Base-by-base conservation (phyloP, 352 stramenopile species). In the Phytopythium cucurbitacearum region DNA sequence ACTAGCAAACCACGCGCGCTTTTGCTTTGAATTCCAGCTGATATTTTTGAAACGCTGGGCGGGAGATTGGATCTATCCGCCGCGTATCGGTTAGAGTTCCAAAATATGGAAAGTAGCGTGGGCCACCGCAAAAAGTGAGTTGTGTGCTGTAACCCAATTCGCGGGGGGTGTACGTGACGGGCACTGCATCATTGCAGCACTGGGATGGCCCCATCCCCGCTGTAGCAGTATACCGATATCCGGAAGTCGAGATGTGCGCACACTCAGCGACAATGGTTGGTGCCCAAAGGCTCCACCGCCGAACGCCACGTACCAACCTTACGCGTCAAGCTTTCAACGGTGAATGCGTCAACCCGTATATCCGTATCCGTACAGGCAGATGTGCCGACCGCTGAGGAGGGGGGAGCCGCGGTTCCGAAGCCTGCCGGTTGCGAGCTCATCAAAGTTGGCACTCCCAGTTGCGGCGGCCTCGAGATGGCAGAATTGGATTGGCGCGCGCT, bases 401-500 rank as follows among this genome's bases (percentile, higher is more conserved):
- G 21, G 15, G 28, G 3, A 12, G 28, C 36, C 36, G 21, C 43
- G 43, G 36, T 44, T 44, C 21, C 40, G 5, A 36, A 7, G 16
- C 16, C 42, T 28, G 16, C 38, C 38, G 9, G 38, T 44, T 12
- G 21, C 11, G 11, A 10, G 40, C 40, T 9, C 5, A 12, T 5
- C 40, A n/a, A 12, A 44, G n/a, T n/a, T 41, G 38, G 9, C 38
- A 41, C 40, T 12, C 7, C 7, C 40, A 44, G 40, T 15, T 44
- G 40, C 40, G 21, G 35, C 33, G 62, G 63, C 57, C 53, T 51
- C 37, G 37, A 48, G n/a, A 39, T 52, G 57, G 37, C 43, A 48
- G 53, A 76, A 56, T 57, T 74, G 53, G 76, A 76, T 63, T 84
- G 73, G 73, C 70, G 60, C 56, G 60, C 60, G n/a, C 56, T 84